phyloP scores from a whole-genome alignment of 805 yeast genomes.

The Metschnikowia koreensis region DNA sequence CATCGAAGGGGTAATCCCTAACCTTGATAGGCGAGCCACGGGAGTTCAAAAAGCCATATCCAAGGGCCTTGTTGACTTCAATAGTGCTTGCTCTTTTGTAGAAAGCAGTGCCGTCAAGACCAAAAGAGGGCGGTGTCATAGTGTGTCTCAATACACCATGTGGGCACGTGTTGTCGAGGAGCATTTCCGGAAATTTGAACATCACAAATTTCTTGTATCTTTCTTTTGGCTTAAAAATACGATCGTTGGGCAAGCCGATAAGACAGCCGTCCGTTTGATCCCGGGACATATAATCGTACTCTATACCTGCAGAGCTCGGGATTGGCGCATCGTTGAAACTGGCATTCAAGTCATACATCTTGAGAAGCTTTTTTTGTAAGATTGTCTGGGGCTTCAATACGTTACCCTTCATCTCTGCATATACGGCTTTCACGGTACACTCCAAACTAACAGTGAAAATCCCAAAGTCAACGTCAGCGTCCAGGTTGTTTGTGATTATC shows the following conservation, averaged over 20 bases:
- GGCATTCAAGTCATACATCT: conserved; percentile 62
- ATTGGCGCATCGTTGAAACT: conserved; percentile 49
- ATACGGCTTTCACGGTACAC: conserved; percentile 32
- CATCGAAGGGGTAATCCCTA: conserved; percentile 44
- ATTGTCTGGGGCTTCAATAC: conserved; percentile 26
- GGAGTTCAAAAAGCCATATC: conserved; percentile 52
- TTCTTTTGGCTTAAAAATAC: conserved; percentile 48
- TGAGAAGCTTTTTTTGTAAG: conserved; percentile 48
- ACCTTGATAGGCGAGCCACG: conserved; percentile 55
- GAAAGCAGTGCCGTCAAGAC: conserved; percentile 39
- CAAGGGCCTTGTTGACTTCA: conserved; percentile 41
- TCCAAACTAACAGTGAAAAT: conserved; percentile 35
- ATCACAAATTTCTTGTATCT: conserved; percentile 58
- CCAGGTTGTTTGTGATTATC: conserved; percentile 46
- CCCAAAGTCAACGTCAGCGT: conserved; percentile 43
- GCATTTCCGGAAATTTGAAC: conserved; percentile 54
- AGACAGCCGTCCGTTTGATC: conserved; percentile 48
- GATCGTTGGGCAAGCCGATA: conserved; percentile 49
- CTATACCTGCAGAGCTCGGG: conserved; percentile 51
- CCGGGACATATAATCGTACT: conserved; percentile 40
- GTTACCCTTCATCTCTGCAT: conserved; percentile 24
- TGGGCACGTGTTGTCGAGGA: conserved; percentile 52
- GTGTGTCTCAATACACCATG: conserved; percentile 40
- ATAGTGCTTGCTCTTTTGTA: conserved; percentile 33
- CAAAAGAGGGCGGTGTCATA: conserved; percentile 44